phyloP scores from a whole-genome alignment of 2,329 filamentous ascomycete genomes.

The Stromatinia cepivora region DNA sequence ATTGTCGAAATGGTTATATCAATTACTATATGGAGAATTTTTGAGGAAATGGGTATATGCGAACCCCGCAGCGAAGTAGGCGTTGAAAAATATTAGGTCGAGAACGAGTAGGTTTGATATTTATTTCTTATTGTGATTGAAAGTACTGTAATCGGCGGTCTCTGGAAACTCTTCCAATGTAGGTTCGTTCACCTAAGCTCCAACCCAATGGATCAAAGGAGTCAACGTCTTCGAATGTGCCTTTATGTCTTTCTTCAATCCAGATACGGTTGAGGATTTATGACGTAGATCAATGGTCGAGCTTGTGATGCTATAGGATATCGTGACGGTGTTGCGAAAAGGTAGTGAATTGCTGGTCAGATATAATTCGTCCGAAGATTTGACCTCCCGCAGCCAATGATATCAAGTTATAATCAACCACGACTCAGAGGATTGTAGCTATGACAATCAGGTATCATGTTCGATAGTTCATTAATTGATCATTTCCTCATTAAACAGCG shows the following conservation, averaged over 20 bases:
- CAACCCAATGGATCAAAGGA: neutral
- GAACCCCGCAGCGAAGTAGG: neutral
- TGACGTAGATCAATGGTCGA: neutral
- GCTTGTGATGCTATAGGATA: neutral
- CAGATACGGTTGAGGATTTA: neutral
- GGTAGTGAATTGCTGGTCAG: neutral
- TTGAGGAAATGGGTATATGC: neutral
- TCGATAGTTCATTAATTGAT: conserved; percentile 10
- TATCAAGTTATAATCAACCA: conserved; percentile 8
- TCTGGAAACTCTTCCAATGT: neutral
- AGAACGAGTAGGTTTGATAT: neutral
- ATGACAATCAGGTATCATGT: conserved; percentile 15
- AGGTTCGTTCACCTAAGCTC: neutral
- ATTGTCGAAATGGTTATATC: conserved; percentile 32
- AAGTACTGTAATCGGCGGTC: neutral
- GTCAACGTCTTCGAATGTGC: neutral
- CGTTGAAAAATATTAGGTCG: neutral
- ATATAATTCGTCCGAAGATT: neutral
- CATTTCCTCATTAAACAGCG: neutral
- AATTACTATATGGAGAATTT: conserved; percentile 28
- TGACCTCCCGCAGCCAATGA: neutral
- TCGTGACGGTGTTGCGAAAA: neutral
- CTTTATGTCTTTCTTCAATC: neutral
- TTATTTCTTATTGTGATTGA: neutral
- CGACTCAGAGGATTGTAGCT: conserved; percentile 15